Evolutionary conservation across 140 eudicot genomes (phyloP), one percentile per base, ranked within the genome.

Genomic region (Senecio squalidus): DNA sequence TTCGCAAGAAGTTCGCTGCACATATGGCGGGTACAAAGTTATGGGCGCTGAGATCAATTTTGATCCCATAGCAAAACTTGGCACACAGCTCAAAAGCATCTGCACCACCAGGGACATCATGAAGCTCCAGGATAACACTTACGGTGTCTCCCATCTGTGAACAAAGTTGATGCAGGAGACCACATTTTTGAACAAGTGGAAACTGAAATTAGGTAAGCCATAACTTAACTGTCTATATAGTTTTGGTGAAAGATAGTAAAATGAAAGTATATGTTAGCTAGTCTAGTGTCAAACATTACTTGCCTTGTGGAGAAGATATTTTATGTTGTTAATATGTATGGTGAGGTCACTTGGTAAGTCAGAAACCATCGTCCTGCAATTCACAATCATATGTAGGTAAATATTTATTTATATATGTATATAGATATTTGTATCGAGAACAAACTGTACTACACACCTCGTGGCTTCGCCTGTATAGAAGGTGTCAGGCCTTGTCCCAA

Each of bases 231-330:
- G n/a, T n/a, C n/a, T 57, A 54, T 45, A 75, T 59, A 21, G 60
- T 36, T 26, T 21, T 31, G 11, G 6, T 30, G 51, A 67, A 74
- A 70, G 31, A 41, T 68, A 14, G 17, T n/a, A n/a, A n/a, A n/a
- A n/a, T n/a, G n/a, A n/a, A n/a, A n/a, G n/a, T n/a, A n/a, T n/a
- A n/a, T n/a, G n/a, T n/a, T n/a, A n/a, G n/a, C n/a, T n/a, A n/a
- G n/a, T n/a, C n/a, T n/a, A n/a, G n/a, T n/a, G n/a, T n/a, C 10
- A 31, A 33, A 5, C 3, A 44, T 55, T 17, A 71, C 67, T 64
- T 81, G 80, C 97, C 97, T 78, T 82, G 41, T 84, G 97, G 66
- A 89, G 95, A 77, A 71, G 92, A 58, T 81, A 89, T 27, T 70
- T 79, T 24, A 67, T 61, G 68, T 58, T 72, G 78, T 82, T 75